A percentile compares a stretch with the other conserved stretches of the same genome.
These are phyloP conservation scores for Endocarpon pusillum DNA, from an alignment of 495 filamentous ascomycete genomes.

Conservation along the genomic window DNA sequence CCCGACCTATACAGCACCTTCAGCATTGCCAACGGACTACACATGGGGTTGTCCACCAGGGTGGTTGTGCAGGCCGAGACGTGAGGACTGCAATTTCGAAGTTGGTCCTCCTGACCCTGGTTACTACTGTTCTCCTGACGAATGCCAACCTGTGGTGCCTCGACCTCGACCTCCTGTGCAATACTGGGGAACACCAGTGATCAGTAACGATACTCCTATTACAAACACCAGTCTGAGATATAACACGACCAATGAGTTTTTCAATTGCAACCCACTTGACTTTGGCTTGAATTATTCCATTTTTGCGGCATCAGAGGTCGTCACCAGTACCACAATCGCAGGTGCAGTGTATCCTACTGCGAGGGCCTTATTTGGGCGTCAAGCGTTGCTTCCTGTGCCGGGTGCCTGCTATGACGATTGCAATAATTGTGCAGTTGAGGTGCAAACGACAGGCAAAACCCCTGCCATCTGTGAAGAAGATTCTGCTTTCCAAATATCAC, in stretches of 20 bases:
- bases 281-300: constrained; percentile 49
- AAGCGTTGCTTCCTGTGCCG: constrained; percentile 13
- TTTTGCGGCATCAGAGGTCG: constrained; percentile 21
- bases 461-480: constrained; percentile 23
- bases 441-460: constrained; percentile 27
- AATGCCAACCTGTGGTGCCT: constrained; percentile 32
- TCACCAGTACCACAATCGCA: not conserved
- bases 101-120: constrained; percentile 30
- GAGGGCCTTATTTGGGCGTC: too few relatives aligned
- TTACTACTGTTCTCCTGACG: constrained; percentile 35
- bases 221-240: constrained; percentile 21
- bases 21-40: constrained; percentile 11
- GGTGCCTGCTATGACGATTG: constrained; percentile 35
- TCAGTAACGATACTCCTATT: constrained; percentile 25
- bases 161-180: constrained; percentile 14
- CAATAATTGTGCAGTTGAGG: constrained; percentile 30
- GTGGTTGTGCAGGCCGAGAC: constrained; percentile 37
- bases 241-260: constrained; percentile 30
- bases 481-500: constrained; percentile 23
- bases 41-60: constrained; percentile 44
- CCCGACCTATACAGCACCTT: constrained; percentile 18
- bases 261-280: constrained; percentile 41
- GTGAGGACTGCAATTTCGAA: constrained; percentile 34
- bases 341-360: too few relatives aligned
- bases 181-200: constrained; percentile 20